These are phyloP conservation scores for Cryptococcus maquisensis DNA, from an alignment of 1,284 basidiomycete species.

Conservation along the genomic window DNA sequence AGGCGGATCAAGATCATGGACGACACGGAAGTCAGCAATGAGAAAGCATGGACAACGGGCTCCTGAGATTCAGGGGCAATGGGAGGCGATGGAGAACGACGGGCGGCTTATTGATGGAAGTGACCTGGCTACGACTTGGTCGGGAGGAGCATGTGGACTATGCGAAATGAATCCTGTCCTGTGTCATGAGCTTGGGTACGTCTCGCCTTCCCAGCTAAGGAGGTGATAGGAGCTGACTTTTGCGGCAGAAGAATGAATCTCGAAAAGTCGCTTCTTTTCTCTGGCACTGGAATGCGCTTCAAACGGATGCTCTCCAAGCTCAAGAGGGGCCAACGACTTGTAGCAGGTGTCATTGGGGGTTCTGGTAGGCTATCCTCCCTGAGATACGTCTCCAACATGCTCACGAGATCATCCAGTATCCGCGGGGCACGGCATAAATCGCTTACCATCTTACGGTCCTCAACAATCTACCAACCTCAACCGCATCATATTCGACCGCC, in stretches of 20 bases:
- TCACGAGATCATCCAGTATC: conserved; percentile 18
- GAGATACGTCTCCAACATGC: too few relatives aligned
- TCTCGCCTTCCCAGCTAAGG: neutral
- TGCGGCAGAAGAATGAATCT: neutral
- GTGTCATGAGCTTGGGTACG: conserved; percentile 16
- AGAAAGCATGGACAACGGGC: too few relatives aligned
- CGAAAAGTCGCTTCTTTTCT: neutral
- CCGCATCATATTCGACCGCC: conserved; percentile 34
- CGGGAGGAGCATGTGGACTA: conserved; percentile 6
- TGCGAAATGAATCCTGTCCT: conserved; percentile 11
- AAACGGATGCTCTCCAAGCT: conserved; percentile 24
- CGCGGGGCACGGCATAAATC: conserved; percentile 25
- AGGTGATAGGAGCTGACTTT: too few relatives aligned
- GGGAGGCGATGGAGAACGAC: neutral
- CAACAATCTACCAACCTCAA: conserved; percentile 31
- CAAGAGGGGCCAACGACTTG: conserved; percentile 23
- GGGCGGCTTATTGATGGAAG: neutral
- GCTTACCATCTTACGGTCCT: conserved; percentile 14
- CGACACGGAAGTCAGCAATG: neutral
- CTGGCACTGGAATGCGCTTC: conserved; percentile 24
- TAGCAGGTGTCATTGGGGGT: conserved; percentile 26
- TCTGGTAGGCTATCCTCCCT: conserved; percentile 8
- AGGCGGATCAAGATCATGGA: neutral
- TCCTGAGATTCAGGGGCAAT: too few relatives aligned
- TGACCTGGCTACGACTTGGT: neutral